Evolutionary conservation across 75 land plant species (phyloP).

Genomic region (Sequoiadendron giganteum): DNA sequence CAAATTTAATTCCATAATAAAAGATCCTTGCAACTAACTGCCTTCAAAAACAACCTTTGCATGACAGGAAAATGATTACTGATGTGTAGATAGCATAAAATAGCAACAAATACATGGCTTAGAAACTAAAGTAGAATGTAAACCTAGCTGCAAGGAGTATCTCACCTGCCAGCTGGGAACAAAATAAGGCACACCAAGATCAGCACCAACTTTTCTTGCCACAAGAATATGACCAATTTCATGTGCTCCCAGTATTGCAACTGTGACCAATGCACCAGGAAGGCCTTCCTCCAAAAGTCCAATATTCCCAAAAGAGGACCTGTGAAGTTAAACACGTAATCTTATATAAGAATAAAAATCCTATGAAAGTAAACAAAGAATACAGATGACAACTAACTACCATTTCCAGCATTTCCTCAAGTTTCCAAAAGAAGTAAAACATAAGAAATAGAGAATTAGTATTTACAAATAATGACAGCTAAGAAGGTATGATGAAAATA

Average conservation of each 20-base stretch:
- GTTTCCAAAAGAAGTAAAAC: background rate
- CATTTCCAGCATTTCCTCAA: background rate
- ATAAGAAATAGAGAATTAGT: background rate
- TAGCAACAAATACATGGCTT: background rate
- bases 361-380: background rate
- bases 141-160: background rate
- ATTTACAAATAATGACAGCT: background rate
- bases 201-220: constrained; percentile 61
- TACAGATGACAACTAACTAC: background rate
- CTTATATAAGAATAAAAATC: background rate
- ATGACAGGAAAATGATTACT: background rate
- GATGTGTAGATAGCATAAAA: background rate
- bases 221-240: constrained; percentile 69
- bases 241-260: constrained; percentile 64
- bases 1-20: background rate
- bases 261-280: constrained; percentile 71
- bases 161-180: constrained; percentile 96
- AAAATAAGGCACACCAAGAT: constrained; percentile 79
- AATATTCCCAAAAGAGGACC: constrained; percentile 66
- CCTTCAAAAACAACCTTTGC: background rate
- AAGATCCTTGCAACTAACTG: background rate
- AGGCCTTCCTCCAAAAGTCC: constrained; percentile 65
- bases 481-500: background rate
- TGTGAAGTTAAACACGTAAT: constrained; percentile 17
- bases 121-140: constrained; percentile 7